Base-by-base conservation (phyloP, 1,139 yeast species). In the Blastobotrys arbuscula region DNA sequence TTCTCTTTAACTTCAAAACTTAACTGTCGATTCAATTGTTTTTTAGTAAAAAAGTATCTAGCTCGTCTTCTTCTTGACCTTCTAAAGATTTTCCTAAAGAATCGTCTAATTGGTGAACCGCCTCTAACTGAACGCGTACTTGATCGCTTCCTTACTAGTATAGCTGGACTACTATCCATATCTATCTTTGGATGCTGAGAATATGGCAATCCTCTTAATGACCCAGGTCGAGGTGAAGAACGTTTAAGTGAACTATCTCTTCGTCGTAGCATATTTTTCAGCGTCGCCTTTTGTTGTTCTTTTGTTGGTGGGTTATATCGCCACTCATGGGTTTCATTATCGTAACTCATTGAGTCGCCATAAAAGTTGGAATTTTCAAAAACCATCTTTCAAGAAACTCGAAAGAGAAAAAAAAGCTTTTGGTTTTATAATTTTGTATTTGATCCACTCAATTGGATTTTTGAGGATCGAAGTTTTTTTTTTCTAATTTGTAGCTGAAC, bases 141-240 rank as follows among this genome's bases (percentile, higher is more conserved):
- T 8, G 63, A 52, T 30, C 55, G 48, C 40, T 53, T 53, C 24
- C 65, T 48, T 24, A 58, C 59, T 20, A 59, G 53, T 52, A 58
- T 51, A 21, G 55, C 57, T 7, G 58, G 56, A 15, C 51, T 43
- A 15, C 38, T 37, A 34, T 41, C 24, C 18, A 18, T 13, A 21
- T 37, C 35, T 2, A 28, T 16, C 15, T 24, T 15, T 26, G 34
- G 31, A 31, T 38, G 38, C 24, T 20, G 24, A 2, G 28, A 19
- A 19, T 44, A 44, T 16, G 47, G 47, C 31, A 44, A 20, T 8
- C 47, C 47, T 2, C 47, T 36, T 20, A 44, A 20, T 6, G 47
- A 44, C 2, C 47, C 47, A n/a, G 47, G 47, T 16, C 42, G 15
- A 21, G 47, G 47, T 18, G 46, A 43, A 15, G 44, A 20, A 28